phyloP scores from a whole-genome alignment of 1,284 basidiomycete genomes.

The Boletus semigastroideus region DNA sequence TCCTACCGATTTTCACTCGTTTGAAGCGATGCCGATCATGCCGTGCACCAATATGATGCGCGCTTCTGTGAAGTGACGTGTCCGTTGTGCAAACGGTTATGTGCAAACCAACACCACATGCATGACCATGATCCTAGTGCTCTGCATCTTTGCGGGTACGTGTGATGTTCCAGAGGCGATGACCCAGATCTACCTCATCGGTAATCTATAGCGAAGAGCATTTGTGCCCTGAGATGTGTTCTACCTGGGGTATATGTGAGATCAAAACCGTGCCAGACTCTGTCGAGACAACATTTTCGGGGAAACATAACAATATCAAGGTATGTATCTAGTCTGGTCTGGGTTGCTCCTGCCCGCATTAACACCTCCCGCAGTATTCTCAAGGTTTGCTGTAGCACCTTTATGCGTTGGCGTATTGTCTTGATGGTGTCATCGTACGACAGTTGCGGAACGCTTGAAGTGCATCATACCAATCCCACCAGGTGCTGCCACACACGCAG shows the following conservation, averaged over 20 bases:
- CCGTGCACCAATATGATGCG: slow-evolving; percentile 50
- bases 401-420: background rate
- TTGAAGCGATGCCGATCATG: slow-evolving; percentile 43
- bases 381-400: slow-evolving; percentile 22
- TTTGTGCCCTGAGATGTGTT: slow-evolving; percentile 43
- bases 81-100: slow-evolving; percentile 53
- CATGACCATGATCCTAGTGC: slow-evolving; percentile 44
- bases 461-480: slow-evolving; percentile 48
- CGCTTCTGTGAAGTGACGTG: slow-evolving; percentile 54
- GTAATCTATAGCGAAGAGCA: slow-evolving; percentile 46
- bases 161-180: background rate
- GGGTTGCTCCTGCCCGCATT: background rate
- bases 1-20: background rate
- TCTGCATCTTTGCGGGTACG: slow-evolving; percentile 61
- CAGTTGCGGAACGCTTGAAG: slow-evolving; percentile 48
- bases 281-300: slow-evolving; percentile 55
- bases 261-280: slow-evolving; percentile 58
- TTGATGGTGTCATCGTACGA: background rate
- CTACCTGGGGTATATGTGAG: slow-evolving; percentile 49
- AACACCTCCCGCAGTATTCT: slow-evolving; percentile 18
- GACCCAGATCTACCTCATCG: background rate
- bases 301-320: slow-evolving; percentile 47
- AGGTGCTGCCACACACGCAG: slow-evolving; percentile 42
- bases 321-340: slow-evolving; percentile 21
- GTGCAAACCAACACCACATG: slow-evolving; percentile 48